Percentiles rank a stretch among this genome's conserved stretches.
These are phyloP conservation scores for Ceratocystis colombiana DNA, from an alignment of 2,329 filamentous ascomycete species.

Conservation along the genomic window DNA sequence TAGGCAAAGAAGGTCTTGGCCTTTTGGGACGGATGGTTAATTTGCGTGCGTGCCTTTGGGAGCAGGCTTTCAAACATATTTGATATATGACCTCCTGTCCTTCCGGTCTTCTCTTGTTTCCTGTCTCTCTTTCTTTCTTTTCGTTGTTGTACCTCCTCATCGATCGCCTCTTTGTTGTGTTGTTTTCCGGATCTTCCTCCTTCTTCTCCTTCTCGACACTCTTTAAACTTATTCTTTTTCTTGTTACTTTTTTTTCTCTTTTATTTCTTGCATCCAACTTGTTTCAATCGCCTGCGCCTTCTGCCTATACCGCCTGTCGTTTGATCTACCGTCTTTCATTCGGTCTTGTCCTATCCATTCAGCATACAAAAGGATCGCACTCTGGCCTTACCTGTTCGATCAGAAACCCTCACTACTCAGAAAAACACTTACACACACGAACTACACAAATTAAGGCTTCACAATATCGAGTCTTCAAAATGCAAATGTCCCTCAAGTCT, in stretches of 20 bases:
- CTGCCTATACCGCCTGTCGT: constrained; percentile 13
- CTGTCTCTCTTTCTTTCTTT: constrained; percentile 23
- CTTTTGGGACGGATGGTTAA: neutral
- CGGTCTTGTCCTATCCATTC: constrained; percentile 2
- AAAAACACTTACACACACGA: constrained; percentile 4
- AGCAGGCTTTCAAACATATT: neutral
- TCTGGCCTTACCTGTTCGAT: neutral
- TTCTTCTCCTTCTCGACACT: constrained; percentile 18
- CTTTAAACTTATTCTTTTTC: constrained; percentile 20
- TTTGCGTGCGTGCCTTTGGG: neutral
- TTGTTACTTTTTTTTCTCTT: constrained; percentile 5
- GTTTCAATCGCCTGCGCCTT: constrained; percentile 12
- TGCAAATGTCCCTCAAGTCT: constrained; percentile 29
- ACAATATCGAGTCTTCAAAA: constrained; percentile 27
- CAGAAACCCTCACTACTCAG: neutral
- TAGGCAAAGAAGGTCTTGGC: no score
- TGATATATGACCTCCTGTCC: constrained; percentile 10
- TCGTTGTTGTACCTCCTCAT: constrained; percentile 22
- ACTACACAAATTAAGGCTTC: neutral
- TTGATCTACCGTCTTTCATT: constrained; percentile 23
- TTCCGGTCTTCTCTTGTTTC: constrained; percentile 16
- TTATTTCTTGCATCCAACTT: neutral
- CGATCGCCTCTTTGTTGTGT: constrained; percentile 19
- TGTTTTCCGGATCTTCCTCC: constrained; percentile 11
- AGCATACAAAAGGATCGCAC: constrained; percentile 16